phyloP scores from a whole-genome alignment of 139 green algal species.

The Astrephomene gubernaculifera region DNA sequence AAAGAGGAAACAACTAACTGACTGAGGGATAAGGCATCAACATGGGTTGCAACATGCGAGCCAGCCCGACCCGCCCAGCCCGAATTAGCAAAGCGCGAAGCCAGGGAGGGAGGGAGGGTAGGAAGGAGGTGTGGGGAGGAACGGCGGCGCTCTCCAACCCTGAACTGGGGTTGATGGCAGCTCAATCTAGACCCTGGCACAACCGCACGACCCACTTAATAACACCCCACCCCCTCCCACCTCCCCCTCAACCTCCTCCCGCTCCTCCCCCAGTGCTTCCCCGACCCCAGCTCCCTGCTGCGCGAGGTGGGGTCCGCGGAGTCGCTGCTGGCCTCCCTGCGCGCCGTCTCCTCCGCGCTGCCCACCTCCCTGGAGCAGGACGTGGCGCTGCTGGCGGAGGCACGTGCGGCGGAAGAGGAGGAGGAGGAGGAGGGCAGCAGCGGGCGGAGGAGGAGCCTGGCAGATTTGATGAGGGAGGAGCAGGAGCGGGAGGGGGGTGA shows the following conservation, averaged over 20 bases:
- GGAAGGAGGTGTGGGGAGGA: no score
- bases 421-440: no score
- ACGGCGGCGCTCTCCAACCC: no score
- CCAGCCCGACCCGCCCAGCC: no score
- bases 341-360: not conserved
- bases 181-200: not conserved
- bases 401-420: no score
- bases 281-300: not conserved
- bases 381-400: slow-evolving; percentile 8
- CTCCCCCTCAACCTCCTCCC: not conserved
- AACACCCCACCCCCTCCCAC: not conserved
- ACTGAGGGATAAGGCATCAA: no score
- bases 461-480: no score
- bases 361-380: slow-evolving; percentile 29
- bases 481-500: no score
- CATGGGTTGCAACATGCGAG: no score
- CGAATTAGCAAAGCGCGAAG: no score
- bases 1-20: no score
- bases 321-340: not conserved
- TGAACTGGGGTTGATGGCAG: not conserved
- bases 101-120: not conserved
- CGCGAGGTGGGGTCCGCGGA: slow-evolving; percentile 12
- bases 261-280: not conserved
- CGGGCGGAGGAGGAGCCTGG: no score
- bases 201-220: not conserved